Evolutionary conservation across 768 basidiomycete genomes (phyloP), one percentile per base, ranked within the genome.

Genomic region (Lanmaoa pseudosensibilis): DNA sequence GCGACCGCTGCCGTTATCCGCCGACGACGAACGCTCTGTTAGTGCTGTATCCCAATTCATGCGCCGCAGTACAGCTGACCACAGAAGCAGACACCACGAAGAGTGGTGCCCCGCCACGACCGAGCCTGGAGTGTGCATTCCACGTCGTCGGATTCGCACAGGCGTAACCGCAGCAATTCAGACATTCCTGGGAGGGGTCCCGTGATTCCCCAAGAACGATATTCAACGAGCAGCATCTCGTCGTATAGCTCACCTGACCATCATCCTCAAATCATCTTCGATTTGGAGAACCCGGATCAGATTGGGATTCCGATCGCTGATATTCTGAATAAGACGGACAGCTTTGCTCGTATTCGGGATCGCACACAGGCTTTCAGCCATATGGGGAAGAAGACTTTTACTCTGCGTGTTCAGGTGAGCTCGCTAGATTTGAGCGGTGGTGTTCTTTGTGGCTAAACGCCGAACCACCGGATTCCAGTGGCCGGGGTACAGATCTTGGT

Each of bases 401-500:
- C 87, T 2, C 82, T 91, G 47, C 82, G 89, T 40, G 74, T 90
- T 23, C 84, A 85, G 77, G 88, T 89, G 55, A 68, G 81, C 56
- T 44, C 32, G 2, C 13, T 19, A 38, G 51, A 40, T 46, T 18
- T 37, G 30, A 46, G 4, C 13, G 5, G 10, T 43, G 19, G 3
- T 21, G 11, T 49, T 18, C 1, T 13, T 30, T 54, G 49, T 50
- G 37, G 46, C 52, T 58, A 18, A 59, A 38, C 8, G 6, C 51
- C 48, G 36, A 18, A 32, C 30, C 8, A 15, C n/a, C 2, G 19
- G 39, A 50, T 30, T 53, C 39, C 61, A 90, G 88, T 92, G 89
- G 89, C 88, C 88, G 18, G 89, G 89, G 4, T 91, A 91, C 65
- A 74, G 79, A 50, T 80, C 81, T 54, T 90, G 85, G 85, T 83